Conservation (phyloP, 1,139 yeast species). For the Insectozyma bohioensis region DNA sequence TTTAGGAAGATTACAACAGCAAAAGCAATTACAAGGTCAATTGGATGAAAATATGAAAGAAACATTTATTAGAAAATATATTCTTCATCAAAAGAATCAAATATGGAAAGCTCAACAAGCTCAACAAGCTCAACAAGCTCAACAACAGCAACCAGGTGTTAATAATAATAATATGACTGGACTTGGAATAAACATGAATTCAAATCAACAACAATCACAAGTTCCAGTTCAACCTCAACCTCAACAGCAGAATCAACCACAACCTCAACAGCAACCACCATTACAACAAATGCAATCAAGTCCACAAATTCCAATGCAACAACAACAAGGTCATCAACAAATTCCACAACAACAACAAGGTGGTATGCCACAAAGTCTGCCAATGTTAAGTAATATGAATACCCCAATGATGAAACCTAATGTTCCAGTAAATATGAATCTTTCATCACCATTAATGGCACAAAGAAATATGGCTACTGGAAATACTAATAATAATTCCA, state of each 20-base stretch:
- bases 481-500: constrained; percentile 4
- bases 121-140: constrained; percentile 16
- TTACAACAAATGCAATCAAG: constrained; percentile 2
- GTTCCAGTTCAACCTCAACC: constrained; percentile 15
- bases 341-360: constrained; percentile 13
- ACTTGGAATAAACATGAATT: constrained; percentile 2
- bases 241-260: constrained; percentile 12
- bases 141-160: constrained; percentile 6
- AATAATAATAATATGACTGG: constrained; percentile 2
- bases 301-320: constrained; percentile 11
- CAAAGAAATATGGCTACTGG: constrained; percentile 17
- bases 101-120: constrained; percentile 39
- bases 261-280: constrained; percentile 22
- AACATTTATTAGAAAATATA: constrained; percentile 39
- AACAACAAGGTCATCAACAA: constrained; percentile 13
- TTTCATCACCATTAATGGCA: constrained; percentile 23
- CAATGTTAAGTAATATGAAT: constrained; percentile 20
- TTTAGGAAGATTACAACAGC: constrained; percentile 38
- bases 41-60: constrained; percentile 35
- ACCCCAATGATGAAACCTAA: constrained; percentile 24
- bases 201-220: constrained; percentile 16
- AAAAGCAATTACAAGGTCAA: constrained; percentile 34
- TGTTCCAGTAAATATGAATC: constrained; percentile 14
- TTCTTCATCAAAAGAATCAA: constrained; percentile 41
- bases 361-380: constrained; percentile 21